Evolutionary conservation across 176 grass and related monocot genomes (phyloP).

Genomic region (Chrysopogon serrulatus): DNA sequence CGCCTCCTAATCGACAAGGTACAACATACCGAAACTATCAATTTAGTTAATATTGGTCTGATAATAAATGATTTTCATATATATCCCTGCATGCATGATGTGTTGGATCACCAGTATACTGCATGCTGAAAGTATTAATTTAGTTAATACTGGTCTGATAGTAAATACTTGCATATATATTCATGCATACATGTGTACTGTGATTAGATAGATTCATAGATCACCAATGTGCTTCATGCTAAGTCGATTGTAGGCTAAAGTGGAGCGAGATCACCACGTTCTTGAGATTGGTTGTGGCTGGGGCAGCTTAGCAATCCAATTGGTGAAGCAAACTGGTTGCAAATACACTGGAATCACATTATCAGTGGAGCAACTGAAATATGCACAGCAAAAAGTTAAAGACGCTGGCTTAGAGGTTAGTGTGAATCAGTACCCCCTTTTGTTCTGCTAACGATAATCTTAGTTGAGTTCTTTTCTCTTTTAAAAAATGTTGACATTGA

Average conservation of each 20-base stretch:
- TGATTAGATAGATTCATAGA: constrained; percentile 6
- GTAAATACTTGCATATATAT: neutral
- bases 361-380: constrained; percentile 77
- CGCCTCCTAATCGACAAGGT: constrained; percentile 83
- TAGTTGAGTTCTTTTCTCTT: neutral
- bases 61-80: neutral
- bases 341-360: constrained; percentile 90
- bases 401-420: constrained; percentile 77
- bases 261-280: constrained; percentile 64
- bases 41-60: neutral
- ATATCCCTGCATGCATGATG: neutral
- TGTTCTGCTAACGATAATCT: neutral
- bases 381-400: constrained; percentile 54
- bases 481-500: neutral
- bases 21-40: neutral
- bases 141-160: neutral
- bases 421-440: neutral
- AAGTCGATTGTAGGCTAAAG: constrained; percentile 52
- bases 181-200: neutral
- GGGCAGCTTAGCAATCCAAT: constrained; percentile 74
- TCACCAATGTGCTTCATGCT: neutral
- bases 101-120: neutral
- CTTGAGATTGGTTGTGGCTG: constrained; percentile 92
- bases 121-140: neutral
- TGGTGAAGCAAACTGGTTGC: constrained; percentile 82